Conservation (phyloP, 306 rosid species). For the Pterocarpus santalinus region DNA sequence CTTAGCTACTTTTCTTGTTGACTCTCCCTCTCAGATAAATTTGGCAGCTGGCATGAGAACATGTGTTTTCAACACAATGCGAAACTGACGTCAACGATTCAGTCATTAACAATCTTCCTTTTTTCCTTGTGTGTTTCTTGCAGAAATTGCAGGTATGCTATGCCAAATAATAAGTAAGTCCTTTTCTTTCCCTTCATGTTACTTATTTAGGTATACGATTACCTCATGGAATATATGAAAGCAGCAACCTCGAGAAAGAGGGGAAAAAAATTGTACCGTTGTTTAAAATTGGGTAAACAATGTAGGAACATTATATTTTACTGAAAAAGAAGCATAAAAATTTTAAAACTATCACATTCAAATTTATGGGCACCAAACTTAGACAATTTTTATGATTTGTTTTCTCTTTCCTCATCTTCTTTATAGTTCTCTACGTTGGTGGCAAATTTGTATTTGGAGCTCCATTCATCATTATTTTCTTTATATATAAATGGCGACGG, state of each 20-base stretch:
- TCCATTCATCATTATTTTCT: not conserved
- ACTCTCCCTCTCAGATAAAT: not conserved
- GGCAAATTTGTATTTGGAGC: not conserved
- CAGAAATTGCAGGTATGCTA: not conserved
- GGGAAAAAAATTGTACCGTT: no score
- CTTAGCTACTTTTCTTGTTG: not conserved
- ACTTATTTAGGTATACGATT: no score
- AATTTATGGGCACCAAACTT: not conserved
- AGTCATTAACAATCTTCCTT: not conserved
- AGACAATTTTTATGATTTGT: not conserved
- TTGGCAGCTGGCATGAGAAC: not conserved
- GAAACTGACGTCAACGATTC: not conserved
- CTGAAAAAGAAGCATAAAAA: not conserved
- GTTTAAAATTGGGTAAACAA: no score
- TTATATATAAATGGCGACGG: slow-evolving; percentile 32
- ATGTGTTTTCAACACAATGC: not conserved
- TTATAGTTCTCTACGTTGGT: not conserved
- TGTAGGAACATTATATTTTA: no score
- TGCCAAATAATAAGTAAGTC: not conserved
- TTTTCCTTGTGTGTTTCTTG: not conserved
- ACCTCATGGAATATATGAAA: not conserved
- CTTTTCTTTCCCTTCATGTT: not conserved
- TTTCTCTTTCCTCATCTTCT: not conserved
- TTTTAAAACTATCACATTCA: not conserved
- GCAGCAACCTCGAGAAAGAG: not conserved